Base-by-base conservation (phyloP, 441 rosid genomes). In the Syzygium syzygioides region DNA sequence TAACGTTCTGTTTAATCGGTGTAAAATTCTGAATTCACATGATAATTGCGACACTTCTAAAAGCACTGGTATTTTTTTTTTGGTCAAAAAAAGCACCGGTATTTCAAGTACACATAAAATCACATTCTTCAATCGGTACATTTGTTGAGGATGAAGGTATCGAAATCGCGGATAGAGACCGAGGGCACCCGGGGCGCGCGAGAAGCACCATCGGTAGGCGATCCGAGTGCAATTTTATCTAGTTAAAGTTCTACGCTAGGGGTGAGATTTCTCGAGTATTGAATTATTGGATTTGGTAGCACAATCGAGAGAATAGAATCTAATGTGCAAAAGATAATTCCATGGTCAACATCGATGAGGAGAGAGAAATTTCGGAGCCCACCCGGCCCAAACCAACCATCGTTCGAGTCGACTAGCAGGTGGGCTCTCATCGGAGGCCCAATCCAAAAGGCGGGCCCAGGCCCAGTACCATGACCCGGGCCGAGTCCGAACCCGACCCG, bases 1-100 rank as follows among this genome's bases (percentile, higher is more conserved):
- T 14, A 14, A 4, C 18, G 6, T 28, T 14, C 0, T 1, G 5
- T 60, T 60, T 28, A 28, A 2, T 7, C 0, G 0, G 2, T 13
- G 32, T 28, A 60, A 60, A 60, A 60, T 18, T 18, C 9, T 14
- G 6, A 60, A 6, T 15, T 14, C 14, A 60, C 66, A 14, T 60
- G 66, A 28, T 28, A 13, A 60, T 60, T 28, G 13, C 4, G 32
- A 28, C 32, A 60, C 18, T 28, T 60, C n/a, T 28, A 28, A 60
- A 53, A 53, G 14, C 54, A 53, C 54, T 1, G 17, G 54, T 13
- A 12, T 12, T 53, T 53, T n/a, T n/a, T n/a, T n/a, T n/a, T n/a
- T n/a, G n/a, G n/a, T n/a, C n/a, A n/a, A n/a, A n/a, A 28, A 60
- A 53, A 53, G 14, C 54, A 53, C 54, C 4, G 17, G 54, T 13